phyloP scores from a whole-genome alignment of 1,284 basidiomycete genomes.

The Abortiporus biennis region DNA sequence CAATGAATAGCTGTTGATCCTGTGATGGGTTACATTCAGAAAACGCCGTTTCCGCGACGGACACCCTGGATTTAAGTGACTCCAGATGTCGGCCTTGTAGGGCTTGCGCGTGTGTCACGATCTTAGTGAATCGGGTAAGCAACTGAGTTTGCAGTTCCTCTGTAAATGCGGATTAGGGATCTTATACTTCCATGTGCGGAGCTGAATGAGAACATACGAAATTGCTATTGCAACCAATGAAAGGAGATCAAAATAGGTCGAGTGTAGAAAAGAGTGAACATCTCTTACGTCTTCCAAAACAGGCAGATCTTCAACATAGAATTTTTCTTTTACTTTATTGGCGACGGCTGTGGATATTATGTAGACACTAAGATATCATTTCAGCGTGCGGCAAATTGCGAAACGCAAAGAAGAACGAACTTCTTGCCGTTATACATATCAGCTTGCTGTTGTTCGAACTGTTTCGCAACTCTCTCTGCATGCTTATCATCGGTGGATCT shows the following conservation, averaged over 20 bases:
- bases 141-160: conserved; percentile 62
- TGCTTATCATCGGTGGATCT: conserved; percentile 70
- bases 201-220: conserved; percentile 57
- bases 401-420: conserved; percentile 30
- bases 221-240: conserved; percentile 38
- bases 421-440: conserved; percentile 82
- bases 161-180: conserved; percentile 22
- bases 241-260: conserved; percentile 8
- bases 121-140: conserved; percentile 43
- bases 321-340: conserved; percentile 63
- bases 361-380: conserved; percentile 44
- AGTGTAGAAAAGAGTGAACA: conserved; percentile 7
- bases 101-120: conserved; percentile 51
- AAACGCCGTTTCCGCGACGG: conserved; percentile 39
- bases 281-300: conserved; percentile 63
- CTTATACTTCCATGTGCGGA: conserved; percentile 3
- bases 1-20: conserved; percentile 68
- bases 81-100: conserved; percentile 57
- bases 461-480: conserved; percentile 64
- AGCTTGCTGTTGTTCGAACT: conserved; percentile 64
- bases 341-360: conserved; percentile 62
- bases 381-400: neutral
- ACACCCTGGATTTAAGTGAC: conserved; percentile 41
- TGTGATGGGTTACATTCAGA: conserved; percentile 42
- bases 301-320: conserved; percentile 64